Conservation (phyloP, 1,139 yeast species). For the Kluyveromyces sp. region DNA sequence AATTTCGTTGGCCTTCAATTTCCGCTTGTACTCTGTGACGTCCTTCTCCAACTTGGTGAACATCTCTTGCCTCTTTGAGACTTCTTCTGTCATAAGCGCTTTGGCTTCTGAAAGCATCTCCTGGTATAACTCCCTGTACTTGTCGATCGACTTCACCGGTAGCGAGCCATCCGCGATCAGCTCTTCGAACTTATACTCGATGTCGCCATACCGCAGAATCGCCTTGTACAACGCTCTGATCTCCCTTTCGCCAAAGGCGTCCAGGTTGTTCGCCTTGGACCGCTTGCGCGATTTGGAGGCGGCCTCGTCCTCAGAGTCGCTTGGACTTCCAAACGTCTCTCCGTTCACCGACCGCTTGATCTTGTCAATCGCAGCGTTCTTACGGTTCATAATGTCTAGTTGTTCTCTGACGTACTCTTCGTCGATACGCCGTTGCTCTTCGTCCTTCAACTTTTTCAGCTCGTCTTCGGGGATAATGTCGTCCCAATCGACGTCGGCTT, state of each 20-base stretch:
- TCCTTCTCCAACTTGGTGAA: conserved; percentile 55
- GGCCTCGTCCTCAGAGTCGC: conserved; percentile 39
- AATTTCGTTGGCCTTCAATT: conserved; percentile 38
- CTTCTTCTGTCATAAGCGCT: conserved; percentile 60
- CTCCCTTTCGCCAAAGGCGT: conserved; percentile 74
- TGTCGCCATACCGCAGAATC: conserved; percentile 74
- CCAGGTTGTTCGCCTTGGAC: conserved; percentile 39
- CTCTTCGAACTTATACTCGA: conserved; percentile 76
- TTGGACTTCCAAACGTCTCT: conserved; percentile 26
- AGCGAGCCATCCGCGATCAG: conserved; percentile 86
- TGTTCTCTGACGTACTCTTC: conserved; percentile 85
- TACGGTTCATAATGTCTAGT: conserved; percentile 75
- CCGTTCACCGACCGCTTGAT: conserved; percentile 38
- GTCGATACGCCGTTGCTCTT: conserved; percentile 79
- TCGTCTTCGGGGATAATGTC: conserved; percentile 98
- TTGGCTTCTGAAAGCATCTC: conserved; percentile 62
- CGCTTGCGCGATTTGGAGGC: conserved; percentile 30
- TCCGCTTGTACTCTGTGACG: conserved; percentile 51
- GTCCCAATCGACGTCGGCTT: conserved; percentile 98
- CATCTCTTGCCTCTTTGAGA: conserved; percentile 48
- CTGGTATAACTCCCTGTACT: conserved; percentile 65
- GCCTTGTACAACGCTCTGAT: conserved; percentile 81
- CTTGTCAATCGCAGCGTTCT: conserved; percentile 65
- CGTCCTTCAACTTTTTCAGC: conserved; percentile 78
- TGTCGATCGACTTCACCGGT: conserved; percentile 72